Evolutionary conservation across 2,329 filamentous ascomycete species (phyloP), one percentile per base, ranked within the genome.

Genomic region (Paraphaeosphaeria minitans): DNA sequence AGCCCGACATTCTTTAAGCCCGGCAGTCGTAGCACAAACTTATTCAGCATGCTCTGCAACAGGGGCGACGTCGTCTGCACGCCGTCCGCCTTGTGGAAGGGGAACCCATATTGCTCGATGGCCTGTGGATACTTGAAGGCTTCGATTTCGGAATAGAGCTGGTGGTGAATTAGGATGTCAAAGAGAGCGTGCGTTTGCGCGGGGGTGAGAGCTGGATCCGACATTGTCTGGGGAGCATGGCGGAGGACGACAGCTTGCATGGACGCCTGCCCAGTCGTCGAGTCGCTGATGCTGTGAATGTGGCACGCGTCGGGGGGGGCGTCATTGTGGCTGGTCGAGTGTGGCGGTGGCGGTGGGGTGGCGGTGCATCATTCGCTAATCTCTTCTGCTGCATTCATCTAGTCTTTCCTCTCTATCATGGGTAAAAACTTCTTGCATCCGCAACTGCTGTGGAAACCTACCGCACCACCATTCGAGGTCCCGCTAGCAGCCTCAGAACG

Each of bases 21-120:
- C 0, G 91, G 91, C 21, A 92, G 80, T 1, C 82, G 82, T 47
- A 93, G 79, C 27, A 88, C 77, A 62, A 92, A 85, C 56, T 83
- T 85, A 19, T 84, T 85, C 49, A 93, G 80, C 47, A 94, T 81
- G 14, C 83, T 83, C 69, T 93, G 90, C 47, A 93, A 79, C 48
- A 92, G 74, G 1, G 91, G 91, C 1, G 86, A 82, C 8, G 78
- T 79, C 0, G 84, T 81, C 8, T 85, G 85, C 37, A 72, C 71
- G 59, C 75, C 71, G 33, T 77, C 70, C 33, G 65, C 72, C 63
- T 72, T 81, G 58, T 75, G 77, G 74, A 93, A 93, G 0, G 91
- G 91, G 62, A 84, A 86, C 14, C 91, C 90, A 78, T 92, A 93
- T 22, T 81, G 75, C 58, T 83, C 80, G 59, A 93, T 88, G 29